Base-by-base conservation (phyloP, 768 basidiomycete species). In the Coprinopsis sp. region DNA sequence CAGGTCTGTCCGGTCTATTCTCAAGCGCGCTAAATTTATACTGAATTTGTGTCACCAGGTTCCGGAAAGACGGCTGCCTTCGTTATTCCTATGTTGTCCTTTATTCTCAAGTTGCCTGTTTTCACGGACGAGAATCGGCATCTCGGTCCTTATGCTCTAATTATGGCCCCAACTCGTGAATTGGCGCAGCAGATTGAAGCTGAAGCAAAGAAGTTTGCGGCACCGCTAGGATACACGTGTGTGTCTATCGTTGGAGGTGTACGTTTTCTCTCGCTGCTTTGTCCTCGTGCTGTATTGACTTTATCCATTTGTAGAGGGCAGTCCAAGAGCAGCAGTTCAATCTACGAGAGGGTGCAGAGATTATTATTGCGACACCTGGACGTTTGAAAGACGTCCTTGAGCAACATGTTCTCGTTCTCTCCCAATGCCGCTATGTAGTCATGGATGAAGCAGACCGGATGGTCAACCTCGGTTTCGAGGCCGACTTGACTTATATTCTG, bases 361-460 rank as follows among this genome's bases (percentile, higher is more conserved):
- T 99, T 51, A 88, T 99, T 59, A 97, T 99, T 51, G 96, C 96
- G 21, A 98, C 96, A 0, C 96, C 96, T 10, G 96, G 96, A 70
- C 93, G 96, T 67, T 76, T 99, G 14, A 96, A 96, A 66, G 96
- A 98, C 61, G 91, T 97, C 46, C 85, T 99, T 50, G 95, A 99
- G 68, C 83, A 93, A 18, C 90, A 88, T 63, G 91, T 98, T 37
- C 76, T 99, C 33, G 96, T 99, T 16, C 77, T 99, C 34, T 87
- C 89, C 6, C 96, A 99, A 65, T 98, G 96, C 65, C 91, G 91
- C 2, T 98, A 99, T 60, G 85, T 99, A 49, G 95, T 99, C 54
- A 96, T 99, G 96, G 96, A 99, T 64, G 96, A 99, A 73, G 96
- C 96, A 13, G 96, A 99, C 64, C 81, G 96, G 42, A 98, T 99